Percentiles rank a stretch among this genome's conserved stretches.
phyloP scores from a whole-genome alignment of 192 early-diverging fungal species.

The Backusella liffmaniae region DNA sequence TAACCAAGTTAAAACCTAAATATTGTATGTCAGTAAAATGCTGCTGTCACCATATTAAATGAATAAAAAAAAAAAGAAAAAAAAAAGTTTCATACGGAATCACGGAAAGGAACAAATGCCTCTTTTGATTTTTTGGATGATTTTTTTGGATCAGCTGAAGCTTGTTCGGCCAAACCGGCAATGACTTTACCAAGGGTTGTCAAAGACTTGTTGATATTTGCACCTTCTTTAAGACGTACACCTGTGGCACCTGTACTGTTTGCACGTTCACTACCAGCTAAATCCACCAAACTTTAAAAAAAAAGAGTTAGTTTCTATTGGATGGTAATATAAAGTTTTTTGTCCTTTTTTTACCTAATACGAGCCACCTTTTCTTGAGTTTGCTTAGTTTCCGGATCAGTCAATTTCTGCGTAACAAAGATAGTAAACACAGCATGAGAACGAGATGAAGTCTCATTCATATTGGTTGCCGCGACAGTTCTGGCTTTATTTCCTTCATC shows the following conservation, averaged over 20 bases:
- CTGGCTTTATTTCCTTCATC: constrained; percentile 79
- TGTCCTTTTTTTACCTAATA: constrained; percentile 48
- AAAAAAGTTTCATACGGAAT: constrained; percentile 62
- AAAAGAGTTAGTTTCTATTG: not conserved
- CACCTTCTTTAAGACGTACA: constrained; percentile 84
- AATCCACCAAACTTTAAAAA: constrained; percentile 73
- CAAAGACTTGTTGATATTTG: constrained; percentile 93
- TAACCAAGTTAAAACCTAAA: constrained; percentile 78
- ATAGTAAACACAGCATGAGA: constrained; percentile 86
- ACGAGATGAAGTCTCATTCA: constrained; percentile 91
- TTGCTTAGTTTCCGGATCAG: constrained; percentile 45
- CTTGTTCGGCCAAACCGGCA: constrained; percentile 72
- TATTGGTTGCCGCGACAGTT: constrained; percentile 89
- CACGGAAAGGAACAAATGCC: constrained; percentile 85
- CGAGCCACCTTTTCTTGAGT: constrained; percentile 72
- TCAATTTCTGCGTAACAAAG: constrained; percentile 61
- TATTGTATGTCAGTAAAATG: constrained; percentile 14
- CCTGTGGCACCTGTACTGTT: constrained; percentile 85
- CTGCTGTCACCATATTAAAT: not conserved
- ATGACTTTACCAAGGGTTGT: constrained; percentile 95
- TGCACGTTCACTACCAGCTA: constrained; percentile 94
- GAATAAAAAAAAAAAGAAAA: not conserved
- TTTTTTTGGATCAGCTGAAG: constrained; percentile 31
- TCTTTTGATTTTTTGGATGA: constrained; percentile 41
- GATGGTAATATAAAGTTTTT: not conserved